phyloP scores from a whole-genome alignment of 306 rosid genomes.

The Cicer arietinum region DNA sequence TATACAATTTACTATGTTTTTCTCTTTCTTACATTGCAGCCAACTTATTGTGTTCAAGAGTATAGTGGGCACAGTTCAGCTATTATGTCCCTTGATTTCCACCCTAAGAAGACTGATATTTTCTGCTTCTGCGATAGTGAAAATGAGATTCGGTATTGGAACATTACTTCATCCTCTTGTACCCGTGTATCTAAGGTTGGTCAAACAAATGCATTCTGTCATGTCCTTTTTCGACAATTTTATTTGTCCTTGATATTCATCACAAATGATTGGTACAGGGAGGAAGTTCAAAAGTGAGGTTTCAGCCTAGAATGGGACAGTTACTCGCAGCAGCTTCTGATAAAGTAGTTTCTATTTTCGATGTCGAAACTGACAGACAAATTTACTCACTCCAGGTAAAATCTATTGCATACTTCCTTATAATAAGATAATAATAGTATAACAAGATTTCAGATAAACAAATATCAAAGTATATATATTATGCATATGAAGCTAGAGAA shows the following conservation, averaged over 20 bases:
- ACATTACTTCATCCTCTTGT: constrained; percentile 51
- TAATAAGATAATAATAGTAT: not conserved
- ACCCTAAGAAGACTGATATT: constrained; percentile 63
- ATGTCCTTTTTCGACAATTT: constrained; percentile 36
- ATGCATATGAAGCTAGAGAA: not conserved
- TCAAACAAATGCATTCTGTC: constrained; percentile 7
- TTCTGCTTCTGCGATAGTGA: constrained; percentile 57
- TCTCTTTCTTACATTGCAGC: constrained; percentile 48
- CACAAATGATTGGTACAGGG: constrained; percentile 49
- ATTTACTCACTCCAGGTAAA: constrained; percentile 54
- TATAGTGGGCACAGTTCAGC: constrained; percentile 54
- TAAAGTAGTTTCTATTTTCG: constrained; percentile 54
- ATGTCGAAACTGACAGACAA: constrained; percentile 53
- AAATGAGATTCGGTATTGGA: constrained; percentile 58
- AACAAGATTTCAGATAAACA: constrained; percentile 7
- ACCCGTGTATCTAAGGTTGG: constrained; percentile 53
- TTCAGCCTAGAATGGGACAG: constrained; percentile 58
- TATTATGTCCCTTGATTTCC: constrained; percentile 63
- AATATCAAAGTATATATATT: constrained; percentile 4
- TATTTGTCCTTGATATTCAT: constrained; percentile 3
- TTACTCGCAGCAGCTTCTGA: constrained; percentile 60
- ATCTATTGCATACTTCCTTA: constrained; percentile 7
- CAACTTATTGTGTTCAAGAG: constrained; percentile 51
- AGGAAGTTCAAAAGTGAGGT: constrained; percentile 59
- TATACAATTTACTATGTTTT: constrained; percentile 17